Evolutionary conservation across 2,329 filamentous ascomycete genomes (phyloP), one percentile per base, ranked within the genome.

Genomic region (Arachnopeziza araneosa): DNA sequence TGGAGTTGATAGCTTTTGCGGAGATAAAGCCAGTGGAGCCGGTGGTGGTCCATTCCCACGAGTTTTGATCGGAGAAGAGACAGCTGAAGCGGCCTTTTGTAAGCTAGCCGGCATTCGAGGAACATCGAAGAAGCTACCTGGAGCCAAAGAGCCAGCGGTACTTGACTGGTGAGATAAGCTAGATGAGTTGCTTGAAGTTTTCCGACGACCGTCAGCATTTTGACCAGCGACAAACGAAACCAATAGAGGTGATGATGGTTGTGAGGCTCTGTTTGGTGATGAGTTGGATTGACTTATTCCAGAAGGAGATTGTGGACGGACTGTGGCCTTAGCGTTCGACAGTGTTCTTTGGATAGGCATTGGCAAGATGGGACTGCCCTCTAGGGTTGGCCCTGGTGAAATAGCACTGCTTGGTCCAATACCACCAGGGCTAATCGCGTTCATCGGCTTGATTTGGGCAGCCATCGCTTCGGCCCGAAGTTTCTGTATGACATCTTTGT

Each of bases 401-500:
- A 77, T 72, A 8, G 62, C 60, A 30, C 55, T 66, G 50, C 51
- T 67, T 24, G 60, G 59, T 52, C 53, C 58, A 44, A 12, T 12
- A 23, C 58, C 59, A 19, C 59, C 57, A 22, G 69, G 68, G 50
- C 64, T 70, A 21, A 67, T 57, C 21, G 64, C 55, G 14, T 50
- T 52, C 32, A 53, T 24, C n/a, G 75, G 69, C 69, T 87, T 86
- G 69, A 74, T 83, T 66, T 87, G 84, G 1, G 79, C 76, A 2
- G 84, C 92, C 77, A 97, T 82, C 2, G 95, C 93, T 74, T 98
- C 93, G 23, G 93, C 91, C 12, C 93, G 87, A 60, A 99, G 80
- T 73, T 98, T 98, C 69, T 98, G 93, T 32, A 99, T 96, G 30
- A 98, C 92, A 69, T 99, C 95, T 73, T 99, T 99, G 76, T 99